A percentile compares a stretch with the other conserved stretches of the same genome.
These are phyloP conservation scores for Fusarium clavum DNA, from an alignment of 2,329 filamentous ascomycete species.

Conservation along the genomic window DNA sequence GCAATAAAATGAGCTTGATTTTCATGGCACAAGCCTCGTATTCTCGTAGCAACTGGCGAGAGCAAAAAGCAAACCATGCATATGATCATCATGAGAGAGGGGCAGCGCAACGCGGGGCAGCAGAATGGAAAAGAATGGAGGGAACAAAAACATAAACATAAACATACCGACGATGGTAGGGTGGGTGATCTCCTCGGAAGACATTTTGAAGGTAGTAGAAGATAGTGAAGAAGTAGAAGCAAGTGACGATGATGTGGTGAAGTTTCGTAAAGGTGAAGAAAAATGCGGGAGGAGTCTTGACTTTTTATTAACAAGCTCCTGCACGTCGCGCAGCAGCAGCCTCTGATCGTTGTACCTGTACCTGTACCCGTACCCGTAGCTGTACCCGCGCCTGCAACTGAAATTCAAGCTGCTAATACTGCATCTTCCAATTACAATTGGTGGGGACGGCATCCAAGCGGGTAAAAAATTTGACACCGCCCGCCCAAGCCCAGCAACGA, in stretches of 20 bases:
- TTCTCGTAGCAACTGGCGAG: neutral
- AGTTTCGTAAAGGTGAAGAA: slow-evolving; percentile 32
- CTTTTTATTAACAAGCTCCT: slow-evolving; percentile 35
- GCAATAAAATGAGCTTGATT: neutral
- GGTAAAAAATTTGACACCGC: slow-evolving; percentile 46
- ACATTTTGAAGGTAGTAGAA: slow-evolving; percentile 62
- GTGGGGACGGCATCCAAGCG: slow-evolving; percentile 32
- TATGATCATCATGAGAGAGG: slow-evolving; percentile 45
- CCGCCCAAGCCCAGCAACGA: slow-evolving; percentile 26
- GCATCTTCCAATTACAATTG: slow-evolving; percentile 13
- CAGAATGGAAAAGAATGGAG: slow-evolving; percentile 5
- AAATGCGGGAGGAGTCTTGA: slow-evolving; percentile 36
- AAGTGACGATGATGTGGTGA: slow-evolving; percentile 36
- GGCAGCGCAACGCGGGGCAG: slow-evolving; percentile 41
- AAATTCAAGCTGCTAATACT: slow-evolving; percentile 12
- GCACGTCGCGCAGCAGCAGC: neutral
- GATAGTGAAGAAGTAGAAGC: neutral
- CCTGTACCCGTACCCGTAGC: slow-evolving; percentile 4
- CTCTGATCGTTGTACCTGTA: neutral
- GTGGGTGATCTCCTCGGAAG: slow-evolving; percentile 72
- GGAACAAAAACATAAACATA: slow-evolving; percentile 23
- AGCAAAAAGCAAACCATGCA: slow-evolving; percentile 1
- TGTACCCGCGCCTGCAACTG: slow-evolving; percentile 10
- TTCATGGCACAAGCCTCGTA: neutral
- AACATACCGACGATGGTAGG: slow-evolving; percentile 78